These are phyloP conservation scores for Leptographium galeiforme DNA, from an alignment of 2,329 filamentous ascomycete species.

Conservation along the genomic window DNA sequence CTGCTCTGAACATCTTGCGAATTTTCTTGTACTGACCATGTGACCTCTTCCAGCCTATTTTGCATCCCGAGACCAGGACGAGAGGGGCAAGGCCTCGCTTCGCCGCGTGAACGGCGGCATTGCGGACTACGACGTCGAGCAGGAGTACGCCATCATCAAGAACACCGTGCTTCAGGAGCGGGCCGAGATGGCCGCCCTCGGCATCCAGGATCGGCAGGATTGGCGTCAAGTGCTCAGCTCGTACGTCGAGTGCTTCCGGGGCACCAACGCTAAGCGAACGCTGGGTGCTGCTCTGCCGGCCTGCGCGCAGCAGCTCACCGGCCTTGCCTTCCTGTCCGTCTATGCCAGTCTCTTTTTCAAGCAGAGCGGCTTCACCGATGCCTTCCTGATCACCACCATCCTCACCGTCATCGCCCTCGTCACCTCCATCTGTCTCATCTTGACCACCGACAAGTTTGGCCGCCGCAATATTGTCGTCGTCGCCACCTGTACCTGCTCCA, in stretches of 20 bases:
- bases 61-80: constrained; percentile 10
- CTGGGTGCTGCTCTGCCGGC: constrained; percentile 8
- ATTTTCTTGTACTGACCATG: too few relatives aligned
- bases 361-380: constrained; percentile 12
- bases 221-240: constrained; percentile 3
- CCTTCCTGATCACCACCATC: constrained; percentile 13
- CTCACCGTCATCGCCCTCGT: constrained; percentile 9
- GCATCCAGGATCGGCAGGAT: neutral
- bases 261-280: constrained; percentile 6
- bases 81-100: constrained; percentile 9
- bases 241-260: constrained; percentile 11
- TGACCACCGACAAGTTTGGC: constrained; percentile 8
- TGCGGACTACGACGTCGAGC: constrained; percentile 9
- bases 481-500: constrained; percentile 4
- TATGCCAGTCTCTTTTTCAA: constrained; percentile 15
- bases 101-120: constrained; percentile 10
- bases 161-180: constrained; percentile 11
- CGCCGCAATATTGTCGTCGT: constrained; percentile 9
- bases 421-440: constrained; percentile 6
- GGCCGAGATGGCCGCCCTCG: neutral
- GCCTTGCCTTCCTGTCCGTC: constrained; percentile 12
- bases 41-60: constrained; percentile 2
- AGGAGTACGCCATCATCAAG: constrained; percentile 11
- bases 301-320: constrained; percentile 13
- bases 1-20: too few relatives aligned